Evolutionary conservation across 495 filamentous ascomycete species (phyloP).

Genomic region (Penicillium herquei): DNA sequence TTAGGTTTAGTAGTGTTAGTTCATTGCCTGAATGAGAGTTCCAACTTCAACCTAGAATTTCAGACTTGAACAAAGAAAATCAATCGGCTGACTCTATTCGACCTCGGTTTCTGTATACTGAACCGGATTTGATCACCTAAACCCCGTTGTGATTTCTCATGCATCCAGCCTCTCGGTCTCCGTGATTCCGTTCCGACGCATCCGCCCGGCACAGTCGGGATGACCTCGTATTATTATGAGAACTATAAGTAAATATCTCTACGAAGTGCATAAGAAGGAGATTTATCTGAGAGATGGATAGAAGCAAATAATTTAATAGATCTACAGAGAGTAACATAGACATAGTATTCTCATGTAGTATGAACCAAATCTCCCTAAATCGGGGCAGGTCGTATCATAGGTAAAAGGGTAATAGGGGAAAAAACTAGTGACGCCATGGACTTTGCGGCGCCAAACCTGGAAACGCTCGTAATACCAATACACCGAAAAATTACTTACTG

Average conservation of each 20-base stretch:
- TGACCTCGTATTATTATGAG: slow-evolving; percentile 6
- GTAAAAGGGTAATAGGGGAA: too few relatives aligned
- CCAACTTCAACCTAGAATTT: too few relatives aligned
- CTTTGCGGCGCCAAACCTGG: slow-evolving; percentile 12
- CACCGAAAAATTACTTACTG: slow-evolving; percentile 7
- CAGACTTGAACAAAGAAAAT: too few relatives aligned
- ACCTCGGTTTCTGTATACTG: slow-evolving; percentile 1
- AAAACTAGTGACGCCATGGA: slow-evolving; percentile 26
- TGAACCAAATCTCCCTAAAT: not conserved
- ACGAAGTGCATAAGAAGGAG: not conserved
- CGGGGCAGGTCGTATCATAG: not conserved
- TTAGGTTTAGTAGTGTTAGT: not conserved
- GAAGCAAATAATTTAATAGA: not conserved
- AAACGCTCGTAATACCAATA: slow-evolving; percentile 18
- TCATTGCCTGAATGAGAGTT: too few relatives aligned
- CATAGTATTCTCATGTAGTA: not conserved
- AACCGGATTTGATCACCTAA: slow-evolving; percentile 10
- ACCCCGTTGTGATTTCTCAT: slow-evolving; percentile 25
- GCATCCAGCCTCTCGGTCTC: slow-evolving; percentile 28
- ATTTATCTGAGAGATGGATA: not conserved
- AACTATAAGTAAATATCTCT: too few relatives aligned
- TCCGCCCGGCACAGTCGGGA: slow-evolving; percentile 29
- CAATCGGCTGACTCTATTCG: not conserved
- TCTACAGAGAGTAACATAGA: not conserved
- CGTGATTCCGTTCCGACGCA: slow-evolving; percentile 33